phyloP scores from a whole-genome alignment of 1,284 basidiomycete species.

The Cutaneotrichosporon sp. region DNA sequence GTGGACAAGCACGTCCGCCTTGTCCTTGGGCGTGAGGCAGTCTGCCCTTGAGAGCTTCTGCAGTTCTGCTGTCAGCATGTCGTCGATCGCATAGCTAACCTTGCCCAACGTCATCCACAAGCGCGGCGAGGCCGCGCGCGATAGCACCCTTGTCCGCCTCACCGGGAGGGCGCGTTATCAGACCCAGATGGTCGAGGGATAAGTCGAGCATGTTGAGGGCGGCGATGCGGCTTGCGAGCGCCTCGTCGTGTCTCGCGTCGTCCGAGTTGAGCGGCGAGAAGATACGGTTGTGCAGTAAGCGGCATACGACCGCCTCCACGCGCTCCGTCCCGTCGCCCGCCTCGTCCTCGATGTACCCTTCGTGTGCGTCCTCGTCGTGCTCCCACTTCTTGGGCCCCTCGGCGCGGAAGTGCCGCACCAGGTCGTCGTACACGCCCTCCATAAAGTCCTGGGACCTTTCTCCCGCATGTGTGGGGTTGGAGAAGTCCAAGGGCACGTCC shows the following conservation, averaged over 20 bases:
- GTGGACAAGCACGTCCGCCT: conserved; percentile 74
- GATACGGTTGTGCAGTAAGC: conserved; percentile 70
- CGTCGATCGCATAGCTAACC: conserved; percentile 58
- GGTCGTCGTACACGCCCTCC: conserved; percentile 61
- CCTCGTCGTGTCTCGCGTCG: conserved; percentile 82
- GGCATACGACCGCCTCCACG: conserved; percentile 69
- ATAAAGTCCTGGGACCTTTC: conserved; percentile 74
- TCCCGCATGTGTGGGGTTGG: conserved; percentile 54
- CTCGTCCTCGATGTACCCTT: conserved; percentile 44
- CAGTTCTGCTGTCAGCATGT: conserved; percentile 59
- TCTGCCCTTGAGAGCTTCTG: conserved; percentile 63
- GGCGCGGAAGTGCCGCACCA: conserved; percentile 49
- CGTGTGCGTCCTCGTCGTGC: conserved; percentile 5
- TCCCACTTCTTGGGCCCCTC: background rate
- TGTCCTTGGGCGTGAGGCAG: conserved; percentile 71
- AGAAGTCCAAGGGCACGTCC: conserved; percentile 34
- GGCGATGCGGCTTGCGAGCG: conserved; percentile 80
- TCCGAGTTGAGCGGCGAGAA: conserved; percentile 70
- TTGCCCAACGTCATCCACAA: conserved; percentile 73
- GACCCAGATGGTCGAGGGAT: conserved; percentile 79
- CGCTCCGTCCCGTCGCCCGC: conserved; percentile 61
- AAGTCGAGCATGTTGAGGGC: conserved; percentile 88
- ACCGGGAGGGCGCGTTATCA: conserved; percentile 61
- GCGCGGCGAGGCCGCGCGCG: conserved; percentile 61
- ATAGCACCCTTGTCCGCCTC: conserved; percentile 55